phyloP scores from a whole-genome alignment of 2,329 filamentous ascomycete genomes.

The Trichoderma sp. region DNA sequence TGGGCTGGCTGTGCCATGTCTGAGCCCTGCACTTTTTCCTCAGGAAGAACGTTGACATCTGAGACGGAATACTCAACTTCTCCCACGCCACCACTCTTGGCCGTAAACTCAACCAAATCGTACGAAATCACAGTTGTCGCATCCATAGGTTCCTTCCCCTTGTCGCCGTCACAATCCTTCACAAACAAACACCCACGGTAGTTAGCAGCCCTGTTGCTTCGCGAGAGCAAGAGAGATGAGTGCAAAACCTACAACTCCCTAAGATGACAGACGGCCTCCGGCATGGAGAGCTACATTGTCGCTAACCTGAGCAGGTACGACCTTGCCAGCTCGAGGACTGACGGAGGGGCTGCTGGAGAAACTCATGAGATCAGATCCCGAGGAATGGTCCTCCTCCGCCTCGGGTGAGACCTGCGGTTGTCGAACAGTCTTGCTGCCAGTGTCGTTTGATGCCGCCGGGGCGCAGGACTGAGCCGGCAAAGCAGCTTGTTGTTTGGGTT shows the following conservation, averaged over 20 bases:
- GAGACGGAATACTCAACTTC: constrained; percentile 4
- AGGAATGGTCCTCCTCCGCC: not conserved
- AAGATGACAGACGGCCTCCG: constrained; percentile 29
- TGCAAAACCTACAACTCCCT: constrained; percentile 25
- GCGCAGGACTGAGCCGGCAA: not conserved
- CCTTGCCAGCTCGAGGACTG: not conserved
- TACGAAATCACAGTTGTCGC: not conserved
- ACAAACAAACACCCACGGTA: not conserved
- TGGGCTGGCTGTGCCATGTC: not conserved
- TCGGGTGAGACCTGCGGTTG: not conserved
- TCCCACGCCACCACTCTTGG: not conserved
- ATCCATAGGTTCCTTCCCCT: not conserved
- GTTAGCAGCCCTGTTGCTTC: not conserved
- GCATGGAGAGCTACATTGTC: not conserved
- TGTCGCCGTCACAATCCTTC: not conserved
- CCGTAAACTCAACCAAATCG: not conserved
- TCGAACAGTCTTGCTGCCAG: not conserved
- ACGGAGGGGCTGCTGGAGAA: not conserved
- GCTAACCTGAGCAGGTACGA: not conserved
- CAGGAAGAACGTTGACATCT: not conserved
- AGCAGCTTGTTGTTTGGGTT: not conserved
- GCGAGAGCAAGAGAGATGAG: not conserved
- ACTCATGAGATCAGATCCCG: not conserved
- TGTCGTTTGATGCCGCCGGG: not conserved
- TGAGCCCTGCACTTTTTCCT: not conserved